Evolutionary conservation across 2,329 filamentous ascomycete species (phyloP), one percentile per base, ranked within the genome.

Genomic region (Juglanconis oblonga): DNA sequence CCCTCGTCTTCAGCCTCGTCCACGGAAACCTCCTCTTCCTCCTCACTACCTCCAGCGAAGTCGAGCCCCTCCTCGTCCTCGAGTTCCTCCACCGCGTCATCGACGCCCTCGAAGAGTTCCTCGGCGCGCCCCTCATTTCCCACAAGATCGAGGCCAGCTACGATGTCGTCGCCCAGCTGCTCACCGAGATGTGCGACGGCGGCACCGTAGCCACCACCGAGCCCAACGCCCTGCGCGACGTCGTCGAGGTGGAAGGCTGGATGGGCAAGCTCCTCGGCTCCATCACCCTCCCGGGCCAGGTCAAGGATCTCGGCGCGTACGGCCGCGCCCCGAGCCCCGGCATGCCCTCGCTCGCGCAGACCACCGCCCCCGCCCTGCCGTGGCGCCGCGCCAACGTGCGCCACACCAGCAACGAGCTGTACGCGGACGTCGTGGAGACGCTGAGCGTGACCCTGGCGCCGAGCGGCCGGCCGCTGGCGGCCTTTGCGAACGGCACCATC

Each of bases 321-420:
- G 58, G 56, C 47, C 62, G 58, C 13, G 42, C 55, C 17, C 49
- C 56, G n/a, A 58, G 59, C 55, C 52, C 52, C 32, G 58, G 50
- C 40, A 29, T 58, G 40, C 48, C 51, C 11, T 56, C 56, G n/a
- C 55, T 62, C 29, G 33, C 53, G 31, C 60, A 57, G 14, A 82
- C 79, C 65, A 78, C 78, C 1, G 53, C 60, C 1, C 80, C 83
- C 0, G 80, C 85, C 7, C 69, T 98, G 45, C 93, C 93, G 1
- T 99, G 95, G 95, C 86, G 95, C 63, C 83, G 92, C 62, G 87
- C 91, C 44, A 97, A 97, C 69, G 95, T 99, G 56, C 85, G 93
- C 14, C 95, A 99, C 73, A 98, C 94, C 4, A 96, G 91, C 58
- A 99, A 98, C 74, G 95, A 99, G 74, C 82, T 99, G 66, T 98